phyloP scores from a whole-genome alignment of 805 yeast species.

The Saccharomyces eubayanus region DNA sequence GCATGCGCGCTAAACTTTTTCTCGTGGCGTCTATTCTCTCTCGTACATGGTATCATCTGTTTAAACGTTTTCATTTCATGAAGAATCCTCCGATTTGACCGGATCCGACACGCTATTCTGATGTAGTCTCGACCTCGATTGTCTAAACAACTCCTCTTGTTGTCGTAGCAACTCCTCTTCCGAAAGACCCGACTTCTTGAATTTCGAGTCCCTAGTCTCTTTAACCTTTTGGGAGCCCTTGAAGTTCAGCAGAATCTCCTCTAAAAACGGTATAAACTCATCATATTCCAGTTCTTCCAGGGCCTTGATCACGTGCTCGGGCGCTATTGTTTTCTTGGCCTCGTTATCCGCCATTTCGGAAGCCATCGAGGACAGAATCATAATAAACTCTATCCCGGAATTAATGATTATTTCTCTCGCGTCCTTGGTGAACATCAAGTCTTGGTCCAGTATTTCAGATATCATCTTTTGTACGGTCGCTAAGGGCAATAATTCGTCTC shows the following conservation, averaged over 20 bases:
- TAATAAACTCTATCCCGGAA: slow-evolving; percentile 90
- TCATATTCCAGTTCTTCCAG: slow-evolving; percentile 78
- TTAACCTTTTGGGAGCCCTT: slow-evolving; percentile 81
- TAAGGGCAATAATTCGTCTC: slow-evolving; percentile 29
- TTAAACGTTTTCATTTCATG: neutral
- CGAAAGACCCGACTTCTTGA: slow-evolving; percentile 82
- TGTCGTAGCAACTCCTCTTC: slow-evolving; percentile 89
- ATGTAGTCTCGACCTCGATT: slow-evolving; percentile 59
- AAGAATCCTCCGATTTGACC: slow-evolving; percentile 1
- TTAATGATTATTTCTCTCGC: slow-evolving; percentile 93
- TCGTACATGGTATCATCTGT: slow-evolving; percentile 4
- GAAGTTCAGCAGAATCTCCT: slow-evolving; percentile 74
- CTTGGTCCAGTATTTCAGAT: slow-evolving; percentile 82
- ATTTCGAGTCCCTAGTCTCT: slow-evolving; percentile 85
- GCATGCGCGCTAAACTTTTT: neutral
- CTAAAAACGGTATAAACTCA: slow-evolving; percentile 74
- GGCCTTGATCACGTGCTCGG: slow-evolving; percentile 91
- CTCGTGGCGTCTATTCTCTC: neutral
- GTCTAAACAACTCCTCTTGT: slow-evolving; percentile 86
- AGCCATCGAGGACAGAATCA: slow-evolving; percentile 87
- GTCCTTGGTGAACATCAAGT: slow-evolving; percentile 80
- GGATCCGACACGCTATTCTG: slow-evolving; percentile 11
- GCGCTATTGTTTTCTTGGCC: slow-evolving; percentile 90
- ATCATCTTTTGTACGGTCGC: slow-evolving; percentile 96
- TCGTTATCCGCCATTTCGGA: slow-evolving; percentile 96